phyloP scores from a whole-genome alignment of 169 alveolate species.

The Theileria orientalis region DNA sequence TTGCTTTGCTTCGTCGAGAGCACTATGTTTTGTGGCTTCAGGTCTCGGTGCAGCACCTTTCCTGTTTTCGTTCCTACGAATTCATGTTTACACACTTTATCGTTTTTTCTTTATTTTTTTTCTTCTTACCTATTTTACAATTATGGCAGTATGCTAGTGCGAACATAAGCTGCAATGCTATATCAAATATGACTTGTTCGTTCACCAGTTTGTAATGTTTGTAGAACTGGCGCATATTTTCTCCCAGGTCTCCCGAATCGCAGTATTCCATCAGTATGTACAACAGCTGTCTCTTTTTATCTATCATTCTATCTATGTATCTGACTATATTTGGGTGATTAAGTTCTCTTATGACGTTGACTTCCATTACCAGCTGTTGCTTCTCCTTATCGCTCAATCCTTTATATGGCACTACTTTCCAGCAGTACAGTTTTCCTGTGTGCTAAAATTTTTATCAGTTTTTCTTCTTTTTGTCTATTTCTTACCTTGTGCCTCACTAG shows the following conservation, averaged over 20 bases:
- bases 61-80: slow-evolving; percentile 76
- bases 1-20: slow-evolving; percentile 76
- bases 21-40: slow-evolving; percentile 94
- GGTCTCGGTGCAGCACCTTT: slow-evolving; percentile 92
- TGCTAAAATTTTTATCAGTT: slow-evolving; percentile 7
- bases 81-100: slow-evolving; percentile 21
- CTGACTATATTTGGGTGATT: slow-evolving; percentile 93
- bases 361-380: slow-evolving; percentile 93
- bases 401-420: slow-evolving; percentile 93
- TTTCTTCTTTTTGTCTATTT: neutral
- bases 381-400: slow-evolving; percentile 93
- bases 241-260: slow-evolving; percentile 94
- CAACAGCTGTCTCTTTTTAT: slow-evolving; percentile 86
- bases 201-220: slow-evolving; percentile 85
- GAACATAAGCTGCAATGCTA: slow-evolving; percentile 87
- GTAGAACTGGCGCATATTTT: slow-evolving; percentile 86
- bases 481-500: slow-evolving; percentile 83
- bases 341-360: slow-evolving; percentile 92
- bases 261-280: slow-evolving; percentile 95
- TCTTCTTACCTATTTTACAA: slow-evolving; percentile 61
- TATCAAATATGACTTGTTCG: slow-evolving; percentile 92
- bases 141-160: slow-evolving; percentile 94
- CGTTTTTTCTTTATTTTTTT: neutral
- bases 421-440: slow-evolving; percentile 85
- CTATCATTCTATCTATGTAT: slow-evolving; percentile 91